These are phyloP conservation scores for Cryptomeria japonica DNA, from an alignment of 75 land plant species.

Conservation along the genomic window DNA sequence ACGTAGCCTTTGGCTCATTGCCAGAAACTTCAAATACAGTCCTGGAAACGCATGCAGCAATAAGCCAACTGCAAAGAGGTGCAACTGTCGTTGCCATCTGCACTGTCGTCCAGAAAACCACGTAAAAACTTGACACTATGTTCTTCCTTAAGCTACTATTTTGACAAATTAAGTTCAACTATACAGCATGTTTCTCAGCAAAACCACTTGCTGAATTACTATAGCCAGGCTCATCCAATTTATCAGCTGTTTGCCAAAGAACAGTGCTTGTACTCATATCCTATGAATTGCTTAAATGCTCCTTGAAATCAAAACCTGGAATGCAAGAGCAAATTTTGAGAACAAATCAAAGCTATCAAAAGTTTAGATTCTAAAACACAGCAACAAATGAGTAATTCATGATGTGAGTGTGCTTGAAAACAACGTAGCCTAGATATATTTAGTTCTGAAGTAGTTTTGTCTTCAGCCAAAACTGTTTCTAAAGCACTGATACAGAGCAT, in stretches of 20 bases:
- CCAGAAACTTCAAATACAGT: constrained; percentile 26
- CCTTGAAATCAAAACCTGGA: neutral
- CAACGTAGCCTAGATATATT: too few species aligned
- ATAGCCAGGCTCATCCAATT: neutral
- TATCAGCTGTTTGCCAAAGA: neutral
- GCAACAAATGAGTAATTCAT: too few species aligned
- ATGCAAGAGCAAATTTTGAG: neutral
- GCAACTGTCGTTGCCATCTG: constrained; percentile 32
- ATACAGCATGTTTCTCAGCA: neutral
- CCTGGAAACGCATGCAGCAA: constrained; percentile 61
- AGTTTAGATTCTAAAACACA: neutral
- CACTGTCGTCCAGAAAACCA: neutral
- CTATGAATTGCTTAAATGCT: neutral
- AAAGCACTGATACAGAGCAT: neutral
- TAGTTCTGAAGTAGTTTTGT: neutral
- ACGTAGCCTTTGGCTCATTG: constrained; percentile 7
- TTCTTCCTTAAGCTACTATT: neutral
- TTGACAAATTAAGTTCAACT: neutral
- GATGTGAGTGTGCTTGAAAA: neutral
- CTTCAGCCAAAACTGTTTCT: neutral
- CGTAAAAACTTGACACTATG: neutral
- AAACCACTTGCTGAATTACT: neutral
- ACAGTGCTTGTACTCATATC: neutral
- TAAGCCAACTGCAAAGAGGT: constrained; percentile 68
- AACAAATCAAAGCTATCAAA: neutral